Base-by-base conservation (phyloP, 2,329 filamentous ascomycete genomes). In the Torrubiella hemipterigena region DNA sequence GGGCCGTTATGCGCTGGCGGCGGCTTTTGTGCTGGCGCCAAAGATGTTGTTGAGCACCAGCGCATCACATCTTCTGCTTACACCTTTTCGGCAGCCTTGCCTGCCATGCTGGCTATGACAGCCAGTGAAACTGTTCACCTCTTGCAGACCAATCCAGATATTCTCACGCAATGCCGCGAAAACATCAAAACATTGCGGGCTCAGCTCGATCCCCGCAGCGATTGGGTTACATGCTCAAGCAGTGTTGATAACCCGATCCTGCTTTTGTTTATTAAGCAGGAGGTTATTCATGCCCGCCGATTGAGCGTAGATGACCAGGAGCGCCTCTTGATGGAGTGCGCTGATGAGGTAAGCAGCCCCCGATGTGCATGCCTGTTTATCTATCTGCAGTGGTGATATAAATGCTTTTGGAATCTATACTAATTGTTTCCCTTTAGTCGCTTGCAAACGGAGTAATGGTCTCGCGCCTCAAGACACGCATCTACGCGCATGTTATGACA, bases 1-100 rank as follows among this genome's bases (percentile, higher is more conserved):
- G 89, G 91, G 3, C 81, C 87, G 12, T 68, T 98, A 22, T 91
- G 89, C 49, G 86, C 84, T 8, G 89, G 87, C 33, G 91, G 93
- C 44, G 91, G 91, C 12, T 98, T 98, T 65, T 98, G 91, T 52
- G 87, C 89, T 12, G 89, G 87, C 13, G 79, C 80, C 23, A 78
- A 79, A 41, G 91, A 95, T 50, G 87, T 96, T 13, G 83, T 96
- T 13, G 84, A 93, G 54, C 91, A 98, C 51, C 91, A 98, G 59
- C 86, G 91, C 42, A 87, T 98, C 48, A 85, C 83, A 7, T 84
- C 89, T 5, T 77, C 83, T 2, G 81, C 89, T 0, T 98, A 96
- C 55, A 96, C 91, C 4, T 98, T 85, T 61, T 96, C 89, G 17
- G 91, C 91, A 3, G 91, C 91, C 6, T 67, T 98, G 20, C 91